Evolutionary conservation across 495 filamentous ascomycete genomes (phyloP), one percentile per base, ranked within the genome.

Genomic region (Clohesyomyces aquaticus): DNA sequence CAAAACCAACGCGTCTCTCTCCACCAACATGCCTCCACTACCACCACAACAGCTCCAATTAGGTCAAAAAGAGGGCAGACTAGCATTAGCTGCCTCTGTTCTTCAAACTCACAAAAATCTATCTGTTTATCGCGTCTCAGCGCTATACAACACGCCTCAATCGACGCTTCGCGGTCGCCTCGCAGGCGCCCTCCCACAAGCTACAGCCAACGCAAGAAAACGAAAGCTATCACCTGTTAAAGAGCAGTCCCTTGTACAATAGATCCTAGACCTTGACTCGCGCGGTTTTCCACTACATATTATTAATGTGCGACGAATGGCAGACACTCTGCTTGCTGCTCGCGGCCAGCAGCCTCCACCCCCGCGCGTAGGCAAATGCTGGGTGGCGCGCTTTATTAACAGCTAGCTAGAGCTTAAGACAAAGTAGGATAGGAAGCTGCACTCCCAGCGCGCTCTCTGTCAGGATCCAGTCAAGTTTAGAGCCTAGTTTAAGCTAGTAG

Each of bases 211-310:
- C 4, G 2, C 29, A 18, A 23, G 4, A 8, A 55, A 55, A 43
- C 52, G 52, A 55, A 55, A 55, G 25, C 52, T 55, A 42, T 3
- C 3, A 6, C 25, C 27, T 38, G 2, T 27, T 2, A n/a, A 51
- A 23, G 52, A 55, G 52, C 52, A 55, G 52, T 55, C 52, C 8
- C 25, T 55, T 35, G 52, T 55, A 42, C 26, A 32, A 21, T 55
- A 26, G 52, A 55, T 63, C 18, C 32, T 63, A 45, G 59, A 63
- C 11, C 50, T 63, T 26, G 26, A 61, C 29, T 29, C 43, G 38
- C 50, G 55, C 12, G 59, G 59, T 61, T 63, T 63, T 59, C 51
- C 29, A 16, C 59, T 29, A 27, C 23, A 61, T 22, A n/a, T 55
- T 42, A 55, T 63, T 28, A 41, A 55, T 26, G n/a, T 55, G 27